Evolutionary conservation across 2,329 filamentous ascomycete species (phyloP), one percentile per base, ranked within the genome.

Genomic region (Nemania sp.): DNA sequence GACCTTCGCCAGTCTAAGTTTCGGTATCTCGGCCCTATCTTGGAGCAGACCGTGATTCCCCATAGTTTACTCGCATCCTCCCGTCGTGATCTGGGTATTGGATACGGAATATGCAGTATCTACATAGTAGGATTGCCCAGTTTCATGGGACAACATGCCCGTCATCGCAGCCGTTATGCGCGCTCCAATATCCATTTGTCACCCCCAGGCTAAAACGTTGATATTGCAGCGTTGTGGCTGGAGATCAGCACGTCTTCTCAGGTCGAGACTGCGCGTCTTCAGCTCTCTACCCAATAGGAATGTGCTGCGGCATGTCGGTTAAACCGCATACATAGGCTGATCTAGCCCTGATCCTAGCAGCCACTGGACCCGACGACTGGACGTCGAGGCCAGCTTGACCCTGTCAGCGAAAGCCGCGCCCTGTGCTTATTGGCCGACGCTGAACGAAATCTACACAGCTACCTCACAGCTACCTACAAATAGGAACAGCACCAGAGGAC

Each of bases 221-320:
- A 22, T 39, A 49, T 24, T 53, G 53, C 37, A 45, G 55, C 56
- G n/a, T 28, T 56, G 56, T 59, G 53, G 56, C 56, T 56, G 56
- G 34, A 43, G 41, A 53, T 51, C 56, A 48, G 23, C 30, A 43
- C 24, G 41, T 36, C 33, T 24, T 8, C 8, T 30, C 23, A 36
- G 49, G 50, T 36, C 50, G 50, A 50, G 43, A 53, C 43, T 47
- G 42, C 39, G 46, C 24, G 24, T 42, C 20, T 46, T 42, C 39
- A 23, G 8, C 24, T 26, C 28, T 20, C 31, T 40, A 17, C 23
- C 57, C 57, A 54, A 59, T 59, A 17, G 52, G 44, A 47, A 30
- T 28, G 23, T 9, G 6, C 19, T 39, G 24, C 42, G 6, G 15
- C 22, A 37, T 5, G 33, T 51, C 51, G 56, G 51, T 47, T 52